Evolutionary conservation across 116 monocot species (phyloP).

Genomic region (Zostera marina): DNA sequence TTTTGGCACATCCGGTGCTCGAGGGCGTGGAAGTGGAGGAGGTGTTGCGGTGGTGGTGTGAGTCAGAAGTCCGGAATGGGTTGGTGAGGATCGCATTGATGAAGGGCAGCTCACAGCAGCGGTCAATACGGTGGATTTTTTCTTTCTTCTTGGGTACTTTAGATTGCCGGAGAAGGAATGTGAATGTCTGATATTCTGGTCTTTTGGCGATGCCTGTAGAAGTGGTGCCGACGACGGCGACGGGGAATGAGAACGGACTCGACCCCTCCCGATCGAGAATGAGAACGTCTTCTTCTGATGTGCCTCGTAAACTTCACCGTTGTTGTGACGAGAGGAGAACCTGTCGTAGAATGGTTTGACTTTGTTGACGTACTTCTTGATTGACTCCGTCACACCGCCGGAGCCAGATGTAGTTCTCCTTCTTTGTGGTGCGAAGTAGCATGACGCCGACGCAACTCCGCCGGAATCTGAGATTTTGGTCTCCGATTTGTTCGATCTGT

Average conservation of each 20-base stretch:
- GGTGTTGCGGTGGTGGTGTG: constrained; percentile 6
- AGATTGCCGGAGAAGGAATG: constrained; percentile 74
- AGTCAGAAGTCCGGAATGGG: constrained; percentile 48
- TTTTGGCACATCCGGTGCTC: not conserved
- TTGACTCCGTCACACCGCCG: constrained; percentile 56
- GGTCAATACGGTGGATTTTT: constrained; percentile 5
- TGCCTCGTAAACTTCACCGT: constrained; percentile 1
- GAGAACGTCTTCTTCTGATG: constrained; percentile 55
- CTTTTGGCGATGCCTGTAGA: not conserved
- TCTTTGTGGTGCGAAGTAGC: constrained; percentile 10
- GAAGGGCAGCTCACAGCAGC: constrained; percentile 55
- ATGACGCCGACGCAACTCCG: not conserved
- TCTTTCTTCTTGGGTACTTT: constrained; percentile 30
- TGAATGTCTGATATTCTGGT: constrained; percentile 8
- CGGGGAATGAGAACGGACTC: not conserved
- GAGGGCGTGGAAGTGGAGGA: not conserved
- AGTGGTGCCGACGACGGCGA: not conserved
- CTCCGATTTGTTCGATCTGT: constrained; percentile 15
- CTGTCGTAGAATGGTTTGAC: constrained; percentile 73
- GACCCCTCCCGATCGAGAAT: constrained; percentile 51
- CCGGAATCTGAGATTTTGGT: not conserved
- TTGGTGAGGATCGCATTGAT: constrained; percentile 74
- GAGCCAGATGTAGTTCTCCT: too few relatives aligned
- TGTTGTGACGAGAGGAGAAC: constrained; percentile 9
- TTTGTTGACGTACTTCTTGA: constrained; percentile 79